Base-by-base conservation (phyloP, 139 green algal genomes). In the Closterium sp. region DNA sequence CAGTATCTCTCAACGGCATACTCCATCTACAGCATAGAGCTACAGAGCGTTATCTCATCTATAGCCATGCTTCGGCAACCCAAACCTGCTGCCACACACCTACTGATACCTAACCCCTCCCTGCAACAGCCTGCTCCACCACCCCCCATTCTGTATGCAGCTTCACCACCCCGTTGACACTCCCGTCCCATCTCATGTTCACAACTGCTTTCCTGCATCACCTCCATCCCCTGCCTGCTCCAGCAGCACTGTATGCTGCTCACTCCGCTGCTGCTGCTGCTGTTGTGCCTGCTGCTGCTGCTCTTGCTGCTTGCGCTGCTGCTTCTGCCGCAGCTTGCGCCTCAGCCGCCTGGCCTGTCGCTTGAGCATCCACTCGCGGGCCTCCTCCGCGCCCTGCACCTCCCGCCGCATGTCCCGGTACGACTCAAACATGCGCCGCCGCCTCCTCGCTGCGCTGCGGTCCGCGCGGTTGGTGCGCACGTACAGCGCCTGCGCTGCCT, bases 361-460 rank as follows among this genome's bases (percentile, higher is more conserved):
- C 62, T 79, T 79, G 17, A 79, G 17, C 62, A 79, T 79, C 62
- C 62, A 79, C 62, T 79, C 62, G 2, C 62, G 62, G 10, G 17
- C 62, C 62, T 79, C 62, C 62, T 79, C 62, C 2, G 17, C 62
- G 62, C 62, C 62, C 62, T 79, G 62, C 62, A 79, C 62, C 13
- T 79, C 62, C 62, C 62, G 17, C 62, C 62, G 62, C 62, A 79
- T 79, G 62, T 79, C 62, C 62, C 62, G 62, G 62, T 79, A 79
- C 88, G 34, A 86, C 89, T 91, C 89, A 28, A 91, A 91, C 24
- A 89, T 91, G 89, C 70, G 70, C 2, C 89, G 89, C 38, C 31
- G 29, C 10, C 29, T 70, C 28, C 89, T 84, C 2, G 70, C 70
- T 29, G 28, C 89, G 30, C 24, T 42, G 24, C 31, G 29, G 70